These are phyloP conservation scores for Borealophlyctis nickersoniae DNA, from an alignment of 192 early-diverging fungal genomes.

Conservation along the genomic window DNA sequence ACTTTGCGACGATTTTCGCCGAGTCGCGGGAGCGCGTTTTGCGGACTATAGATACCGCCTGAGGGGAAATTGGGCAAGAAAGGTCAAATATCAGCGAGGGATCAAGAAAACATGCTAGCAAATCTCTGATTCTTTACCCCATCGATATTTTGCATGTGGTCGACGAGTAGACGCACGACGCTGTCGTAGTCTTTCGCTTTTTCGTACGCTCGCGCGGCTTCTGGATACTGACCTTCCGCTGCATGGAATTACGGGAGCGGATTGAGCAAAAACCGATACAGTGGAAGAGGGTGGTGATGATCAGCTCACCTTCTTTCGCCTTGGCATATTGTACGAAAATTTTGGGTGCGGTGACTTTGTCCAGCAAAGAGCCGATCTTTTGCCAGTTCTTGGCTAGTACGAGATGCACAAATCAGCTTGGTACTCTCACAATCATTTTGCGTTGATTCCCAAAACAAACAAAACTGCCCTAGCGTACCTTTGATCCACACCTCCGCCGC, in stretches of 20 bases:
- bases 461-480: conserved; percentile 32
- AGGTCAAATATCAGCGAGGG: no score
- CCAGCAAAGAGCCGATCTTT: conserved; percentile 39
- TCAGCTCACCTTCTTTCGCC: conserved; percentile 42
- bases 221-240: conserved; percentile 39
- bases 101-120: no score
- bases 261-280: neutral
- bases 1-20: conserved; percentile 45
- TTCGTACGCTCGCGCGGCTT: conserved; percentile 53
- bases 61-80: no score
- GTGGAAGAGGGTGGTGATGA: no score
- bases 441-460: neutral
- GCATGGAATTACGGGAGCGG: conserved; percentile 19
- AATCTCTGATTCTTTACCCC: conserved; percentile 28
- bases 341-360: conserved; percentile 36
- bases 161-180: conserved; percentile 45
- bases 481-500: conserved; percentile 52
- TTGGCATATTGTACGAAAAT: conserved; percentile 48
- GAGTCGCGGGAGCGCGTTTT: conserved; percentile 49
- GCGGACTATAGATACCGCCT: conserved; percentile 42
- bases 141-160: conserved; percentile 49
- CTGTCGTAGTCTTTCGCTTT: conserved; percentile 48
- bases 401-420: no score
- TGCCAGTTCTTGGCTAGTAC: conserved; percentile 39
- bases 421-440: neutral